Conservation (phyloP, 768 basidiomycete genomes). For the Termitomyces sp. region DNA sequence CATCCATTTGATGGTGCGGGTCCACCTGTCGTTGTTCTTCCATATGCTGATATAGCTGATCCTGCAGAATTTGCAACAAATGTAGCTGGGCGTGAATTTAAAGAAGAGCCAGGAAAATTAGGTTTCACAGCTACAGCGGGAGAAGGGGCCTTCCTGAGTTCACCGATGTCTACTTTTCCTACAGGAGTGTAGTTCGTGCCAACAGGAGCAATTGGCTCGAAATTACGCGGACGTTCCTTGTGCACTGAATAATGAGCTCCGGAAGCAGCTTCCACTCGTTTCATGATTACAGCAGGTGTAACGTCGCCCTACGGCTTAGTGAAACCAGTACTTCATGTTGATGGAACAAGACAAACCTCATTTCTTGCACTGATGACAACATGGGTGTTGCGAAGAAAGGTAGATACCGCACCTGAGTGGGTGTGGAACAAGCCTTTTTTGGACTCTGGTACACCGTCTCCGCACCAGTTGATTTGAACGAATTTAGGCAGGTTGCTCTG, state of each 20-base stretch:
- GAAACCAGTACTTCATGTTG: neutral
- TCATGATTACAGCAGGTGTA: conserved; percentile 72
- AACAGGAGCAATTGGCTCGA: conserved; percentile 78
- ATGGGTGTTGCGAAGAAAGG: conserved; percentile 78
- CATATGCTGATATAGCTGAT: conserved; percentile 41
- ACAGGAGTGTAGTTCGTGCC: conserved; percentile 74
- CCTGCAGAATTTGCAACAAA: conserved; percentile 30
- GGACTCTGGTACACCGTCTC: conserved; percentile 89
- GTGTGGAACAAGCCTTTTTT: conserved; percentile 93
- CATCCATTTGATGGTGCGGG: conserved; percentile 54
- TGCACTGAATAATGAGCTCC: conserved; percentile 89
- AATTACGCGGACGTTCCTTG: conserved; percentile 66
- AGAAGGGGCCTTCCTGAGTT: conserved; percentile 42
- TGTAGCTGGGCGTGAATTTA: conserved; percentile 45
- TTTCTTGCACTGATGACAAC: conserved; percentile 84
- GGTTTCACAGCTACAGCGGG: conserved; percentile 30
- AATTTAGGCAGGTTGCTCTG: conserved; percentile 86
- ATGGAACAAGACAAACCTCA: conserved; percentile 47
- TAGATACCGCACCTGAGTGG: conserved; percentile 76
- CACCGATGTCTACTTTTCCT: conserved; percentile 66
- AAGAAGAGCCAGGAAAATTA: conserved; percentile 34
- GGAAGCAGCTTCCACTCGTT: conserved; percentile 81
- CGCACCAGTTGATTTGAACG: conserved; percentile 96
- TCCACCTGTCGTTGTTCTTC: conserved; percentile 28
- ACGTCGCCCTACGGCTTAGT: conserved; percentile 57